A percentile compares a stretch with the other conserved stretches of the same genome.
These are phyloP conservation scores for Fusarium sororula DNA, from an alignment of 2,329 filamentous ascomycete genomes.

Conservation along the genomic window DNA sequence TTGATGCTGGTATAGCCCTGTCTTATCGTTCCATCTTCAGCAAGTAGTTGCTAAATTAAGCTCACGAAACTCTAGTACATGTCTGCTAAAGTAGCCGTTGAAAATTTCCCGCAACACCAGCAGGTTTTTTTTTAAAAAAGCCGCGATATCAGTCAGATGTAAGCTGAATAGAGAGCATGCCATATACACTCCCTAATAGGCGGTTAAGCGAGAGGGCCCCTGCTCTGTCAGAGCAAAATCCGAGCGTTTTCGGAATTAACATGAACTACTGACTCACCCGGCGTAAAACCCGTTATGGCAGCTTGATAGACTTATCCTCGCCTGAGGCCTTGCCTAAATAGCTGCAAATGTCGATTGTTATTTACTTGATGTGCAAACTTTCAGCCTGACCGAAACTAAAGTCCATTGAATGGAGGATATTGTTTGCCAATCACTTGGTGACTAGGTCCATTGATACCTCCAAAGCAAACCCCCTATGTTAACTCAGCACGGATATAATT, in stretches of 20 bases:
- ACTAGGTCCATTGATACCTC: background rate
- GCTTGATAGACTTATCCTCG: slow-evolving; percentile 3
- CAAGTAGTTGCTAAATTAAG: background rate
- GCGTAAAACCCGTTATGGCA: slow-evolving; percentile 25
- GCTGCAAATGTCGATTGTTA: background rate
- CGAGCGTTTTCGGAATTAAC: slow-evolving; percentile 5
- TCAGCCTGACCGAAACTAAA: background rate
- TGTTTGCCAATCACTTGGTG: background rate
- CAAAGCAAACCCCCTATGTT: background rate
- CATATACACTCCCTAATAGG: background rate
- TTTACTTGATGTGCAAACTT: background rate
- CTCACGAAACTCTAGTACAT: background rate
- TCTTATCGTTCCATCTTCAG: background rate
- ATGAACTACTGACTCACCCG: slow-evolving; percentile 30
- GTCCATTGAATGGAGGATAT: background rate
- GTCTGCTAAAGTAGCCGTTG: background rate
- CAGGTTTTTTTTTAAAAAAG: background rate
- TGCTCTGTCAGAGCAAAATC: background rate
- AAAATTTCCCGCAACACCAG: background rate
- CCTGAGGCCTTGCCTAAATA: background rate
- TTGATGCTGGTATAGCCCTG: background rate
- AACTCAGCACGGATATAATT: background rate
- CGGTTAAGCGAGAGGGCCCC: background rate
- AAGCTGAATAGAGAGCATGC: background rate
- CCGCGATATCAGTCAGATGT: background rate